Base-by-base conservation (phyloP, 1,284 basidiomycete genomes). In the Fomitiporia mediterranea region DNA sequence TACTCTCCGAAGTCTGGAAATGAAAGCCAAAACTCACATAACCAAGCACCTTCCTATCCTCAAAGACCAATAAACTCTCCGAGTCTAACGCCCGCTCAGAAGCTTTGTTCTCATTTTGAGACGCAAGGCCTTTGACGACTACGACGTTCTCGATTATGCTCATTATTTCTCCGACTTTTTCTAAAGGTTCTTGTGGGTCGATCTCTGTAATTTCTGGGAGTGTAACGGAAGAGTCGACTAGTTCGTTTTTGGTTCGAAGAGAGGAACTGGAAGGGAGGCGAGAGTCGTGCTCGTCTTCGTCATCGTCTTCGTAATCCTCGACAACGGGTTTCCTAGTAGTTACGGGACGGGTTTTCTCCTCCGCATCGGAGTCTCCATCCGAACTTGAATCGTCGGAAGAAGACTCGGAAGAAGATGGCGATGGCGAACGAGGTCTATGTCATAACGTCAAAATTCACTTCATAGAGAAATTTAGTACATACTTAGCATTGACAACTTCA, bases 61-160 rank as follows among this genome's bases (percentile, higher is more conserved):
- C 84, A 65, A 93, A 91, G 25, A 92, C 88, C 40, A 95, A 78
- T 37, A 94, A 70, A n/a, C 91, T 94, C 37, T 91, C 93, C 32
- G 81, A 83, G 68, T 95, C 93, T 39, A 93, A 74, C 6, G 88
- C 83, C 39, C 74, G 75, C 60, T 83, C 79, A 37, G 76, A 78
- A 4, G 75, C 73, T 55, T 74, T 70, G 54, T 71, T 72, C 3
- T 68, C 65, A 54, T 68, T 63, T 27, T 72, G 73, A 47, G 75
- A 77, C 1, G 75, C 70, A 25, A 73, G 64, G 37, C 89, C 90
- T 60, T 76, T 82, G 51, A 93, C 74, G 53, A 93, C 84, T 48
- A 83, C 86, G 32, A 83, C 77, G 44, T 80, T 81, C 61, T 82
- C 82, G 35, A 91, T 72, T 50, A 91, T 77, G 60, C 75, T 86